phyloP scores from a whole-genome alignment of 352 stramenopile genomes.

The Phytophthora podocarpi region DNA sequence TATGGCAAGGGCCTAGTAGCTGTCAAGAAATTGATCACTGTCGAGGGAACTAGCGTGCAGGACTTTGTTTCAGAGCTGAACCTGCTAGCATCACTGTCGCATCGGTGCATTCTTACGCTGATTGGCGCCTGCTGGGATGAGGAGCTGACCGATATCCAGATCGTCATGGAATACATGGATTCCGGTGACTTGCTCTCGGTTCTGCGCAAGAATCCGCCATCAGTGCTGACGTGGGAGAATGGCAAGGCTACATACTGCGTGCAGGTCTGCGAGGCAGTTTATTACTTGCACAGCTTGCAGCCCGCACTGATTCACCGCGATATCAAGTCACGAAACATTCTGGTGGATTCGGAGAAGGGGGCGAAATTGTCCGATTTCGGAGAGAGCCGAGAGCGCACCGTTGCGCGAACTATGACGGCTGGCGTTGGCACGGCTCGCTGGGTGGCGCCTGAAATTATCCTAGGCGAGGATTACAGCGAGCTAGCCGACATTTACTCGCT shows the following conservation, averaged over 20 bases:
- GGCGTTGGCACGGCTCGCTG: slow-evolving; percentile 75
- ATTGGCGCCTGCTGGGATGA: slow-evolving; percentile 80
- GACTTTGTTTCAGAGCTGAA: slow-evolving; percentile 87
- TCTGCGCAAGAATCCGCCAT: slow-evolving; percentile 48
- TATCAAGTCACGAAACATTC: slow-evolving; percentile 92
- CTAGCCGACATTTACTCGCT: slow-evolving; percentile 79
- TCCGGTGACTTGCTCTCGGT: slow-evolving; percentile 69
- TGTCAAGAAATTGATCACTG: slow-evolving; percentile 81
- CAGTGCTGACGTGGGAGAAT: slow-evolving; percentile 58
- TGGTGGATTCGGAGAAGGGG: slow-evolving; percentile 77
- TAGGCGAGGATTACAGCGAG: slow-evolving; percentile 79
- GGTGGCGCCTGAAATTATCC: slow-evolving; percentile 80
- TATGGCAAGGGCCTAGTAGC: slow-evolving; percentile 70
- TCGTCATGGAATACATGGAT: slow-evolving; percentile 87
- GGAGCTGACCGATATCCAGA: slow-evolving; percentile 67
- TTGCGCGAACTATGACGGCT: slow-evolving; percentile 78
- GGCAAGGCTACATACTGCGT: slow-evolving; percentile 77
- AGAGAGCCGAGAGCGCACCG: slow-evolving; percentile 74
- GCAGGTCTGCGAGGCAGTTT: slow-evolving; percentile 84
- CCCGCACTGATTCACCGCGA: slow-evolving; percentile 92
- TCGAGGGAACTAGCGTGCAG: slow-evolving; percentile 56
- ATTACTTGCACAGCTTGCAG: slow-evolving; percentile 87
- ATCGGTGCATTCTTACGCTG: slow-evolving; percentile 77
- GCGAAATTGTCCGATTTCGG: slow-evolving; percentile 82
- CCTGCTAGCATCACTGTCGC: slow-evolving; percentile 70